Evolutionary conservation across 2,329 filamentous ascomycete species (phyloP).

Genomic region (Bipolaris sorokiniana): DNA sequence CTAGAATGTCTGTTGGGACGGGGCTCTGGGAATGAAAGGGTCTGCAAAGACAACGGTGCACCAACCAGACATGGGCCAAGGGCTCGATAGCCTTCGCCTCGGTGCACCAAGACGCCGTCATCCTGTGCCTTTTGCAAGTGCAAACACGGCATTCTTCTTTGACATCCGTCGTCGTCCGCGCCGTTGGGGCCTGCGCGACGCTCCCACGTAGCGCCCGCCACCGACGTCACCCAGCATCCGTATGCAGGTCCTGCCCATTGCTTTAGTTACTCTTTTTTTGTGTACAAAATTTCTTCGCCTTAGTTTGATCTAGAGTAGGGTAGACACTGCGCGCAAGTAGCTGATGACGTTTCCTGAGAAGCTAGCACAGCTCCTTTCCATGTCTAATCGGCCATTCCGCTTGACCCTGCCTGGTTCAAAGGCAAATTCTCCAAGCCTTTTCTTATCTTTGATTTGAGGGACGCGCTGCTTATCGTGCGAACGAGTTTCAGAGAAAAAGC

Average conservation of each 20-base stretch:
- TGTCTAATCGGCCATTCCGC: background rate
- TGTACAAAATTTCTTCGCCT: background rate
- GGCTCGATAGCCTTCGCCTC: background rate
- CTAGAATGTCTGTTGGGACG: slow-evolving; percentile 26
- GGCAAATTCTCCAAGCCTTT: background rate
- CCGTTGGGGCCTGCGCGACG: slow-evolving; percentile 6
- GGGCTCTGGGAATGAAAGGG: slow-evolving; percentile 6
- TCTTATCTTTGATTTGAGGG: slow-evolving; percentile 17
- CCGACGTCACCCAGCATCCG: slow-evolving; percentile 13
- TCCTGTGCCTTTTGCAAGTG: background rate
- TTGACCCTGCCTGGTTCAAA: background rate
- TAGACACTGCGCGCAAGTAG: background rate
- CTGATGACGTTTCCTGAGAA: background rate
- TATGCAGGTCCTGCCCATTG: slow-evolving; percentile 16
- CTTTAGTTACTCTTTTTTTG: background rate
- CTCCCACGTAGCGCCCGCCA: slow-evolving; percentile 5
- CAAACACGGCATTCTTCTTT: background rate
- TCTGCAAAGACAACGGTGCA: background rate
- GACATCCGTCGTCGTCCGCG: slow-evolving; percentile 5
- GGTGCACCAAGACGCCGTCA: slow-evolving; percentile 3
- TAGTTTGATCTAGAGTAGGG: slow-evolving; percentile 1
- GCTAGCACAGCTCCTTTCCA: background rate
- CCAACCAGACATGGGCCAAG: slow-evolving; percentile 7
- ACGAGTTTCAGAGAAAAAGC: slow-evolving; percentile 14
- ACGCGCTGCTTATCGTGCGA: slow-evolving; percentile 17